Evolutionary conservation across 2,329 filamentous ascomycete species (phyloP), one percentile per base, ranked within the genome.

Genomic region (Fusarium sulawesiense): DNA sequence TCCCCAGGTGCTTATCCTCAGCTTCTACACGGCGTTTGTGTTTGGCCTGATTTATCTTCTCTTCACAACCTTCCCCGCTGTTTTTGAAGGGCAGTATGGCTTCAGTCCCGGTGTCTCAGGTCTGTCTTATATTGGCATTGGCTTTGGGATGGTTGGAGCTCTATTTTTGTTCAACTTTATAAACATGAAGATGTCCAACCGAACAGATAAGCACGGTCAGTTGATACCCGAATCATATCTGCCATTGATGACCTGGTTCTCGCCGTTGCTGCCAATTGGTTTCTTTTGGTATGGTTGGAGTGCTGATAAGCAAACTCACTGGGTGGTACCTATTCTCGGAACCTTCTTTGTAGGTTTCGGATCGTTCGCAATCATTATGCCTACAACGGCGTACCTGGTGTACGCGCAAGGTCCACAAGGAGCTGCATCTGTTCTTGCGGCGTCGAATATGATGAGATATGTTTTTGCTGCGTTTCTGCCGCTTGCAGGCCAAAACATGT

Each of bases 391-490:
- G 4, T 75, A 75, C 68, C 70, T 79, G 42, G 71, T 77, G n/a
- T 71, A 74, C 27, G 68, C 68, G n/a, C 75, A 71, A 50, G 66
- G 62, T 14, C 27, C 60, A 4, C 70, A 66, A 23, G 73, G 72
- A 55, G 73, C 74, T 0, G 74, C 74, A 10, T 73, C 70, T 20
- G 74, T 71, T 7, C 49, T 75, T 12, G 72, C 66, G 27, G 71
- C 73, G 6, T 71, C 68, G 32, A 47, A 67, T 14, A 32, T 76
- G 20, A 40, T 71, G 4, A 82, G 91, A 23, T 87, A 84, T 25
- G 81, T 84, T 11, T 90, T 90, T 74, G 90, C 87, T 18, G 89
- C 89, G 12, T 78, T 86, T 1, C 83, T 89, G 30, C 87, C 88
- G 2, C 77, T 90, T 8, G 88, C 87, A 20, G 88, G 87, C 0